These are phyloP conservation scores for Cryptosporidium viatorum DNA, from an alignment of 169 alveolate species.

Conservation along the genomic window DNA sequence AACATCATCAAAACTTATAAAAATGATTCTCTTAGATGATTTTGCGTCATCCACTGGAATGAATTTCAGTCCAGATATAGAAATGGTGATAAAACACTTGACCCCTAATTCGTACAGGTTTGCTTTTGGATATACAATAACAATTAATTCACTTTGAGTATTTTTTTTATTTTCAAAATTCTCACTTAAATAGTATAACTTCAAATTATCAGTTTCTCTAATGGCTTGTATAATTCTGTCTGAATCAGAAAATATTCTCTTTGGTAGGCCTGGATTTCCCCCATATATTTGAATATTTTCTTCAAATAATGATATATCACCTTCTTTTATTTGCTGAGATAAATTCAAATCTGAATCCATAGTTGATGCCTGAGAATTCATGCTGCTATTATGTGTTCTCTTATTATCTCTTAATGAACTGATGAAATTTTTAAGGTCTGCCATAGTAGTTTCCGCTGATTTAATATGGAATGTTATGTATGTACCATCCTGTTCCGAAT, in stretches of 20 bases:
- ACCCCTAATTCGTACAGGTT: constrained; percentile 14
- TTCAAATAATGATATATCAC: not conserved
- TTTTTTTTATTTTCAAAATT: not conserved
- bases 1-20: constrained; percentile 13
- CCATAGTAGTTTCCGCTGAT: not conserved
- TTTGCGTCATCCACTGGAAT: not conserved
- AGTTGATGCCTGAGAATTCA: constrained; percentile 63
- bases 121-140: constrained; percentile 42
- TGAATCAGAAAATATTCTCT: not conserved
- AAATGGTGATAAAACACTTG: constrained; percentile 4
- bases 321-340: not conserved
- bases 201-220: not conserved
- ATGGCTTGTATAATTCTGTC: not conserved
- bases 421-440: constrained; percentile 16
- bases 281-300: constrained; percentile 32
- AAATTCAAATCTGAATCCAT: constrained; percentile 29
- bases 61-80: constrained; percentile 15
- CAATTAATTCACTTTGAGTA: not conserved
- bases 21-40: constrained; percentile 6
- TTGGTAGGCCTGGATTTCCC: constrained; percentile 2
- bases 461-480: constrained; percentile 6
- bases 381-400: not conserved
- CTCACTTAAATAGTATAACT: not conserved
- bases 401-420: constrained; percentile 5
- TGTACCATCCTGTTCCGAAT: constrained; percentile 52